phyloP scores from a whole-genome alignment of 805 yeast species.

The Saccharomyces kudriavzevii region DNA sequence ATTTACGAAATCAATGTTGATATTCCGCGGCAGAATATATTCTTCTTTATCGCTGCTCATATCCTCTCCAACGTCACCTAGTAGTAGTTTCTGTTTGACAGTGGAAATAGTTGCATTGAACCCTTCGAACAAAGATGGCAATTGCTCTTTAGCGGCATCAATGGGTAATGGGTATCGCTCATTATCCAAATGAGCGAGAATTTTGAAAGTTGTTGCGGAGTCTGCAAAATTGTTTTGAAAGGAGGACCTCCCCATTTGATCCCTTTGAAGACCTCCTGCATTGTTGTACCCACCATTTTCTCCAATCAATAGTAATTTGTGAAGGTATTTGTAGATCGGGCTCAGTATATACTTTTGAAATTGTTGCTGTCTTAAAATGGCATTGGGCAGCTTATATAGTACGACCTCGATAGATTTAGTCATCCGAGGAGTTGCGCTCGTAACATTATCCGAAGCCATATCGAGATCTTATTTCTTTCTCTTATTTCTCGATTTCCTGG shows the following conservation, averaged over 20 bases:
- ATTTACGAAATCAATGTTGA: neutral
- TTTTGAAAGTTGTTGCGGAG: constrained; percentile 39
- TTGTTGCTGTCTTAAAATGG: neutral
- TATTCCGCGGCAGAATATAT: neutral
- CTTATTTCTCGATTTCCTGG: neutral
- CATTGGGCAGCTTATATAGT: neutral
- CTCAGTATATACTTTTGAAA: neutral
- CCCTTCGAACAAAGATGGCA: constrained; percentile 61
- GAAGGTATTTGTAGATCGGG: neutral
- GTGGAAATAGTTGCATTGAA: constrained; percentile 52
- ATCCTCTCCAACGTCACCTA: neutral
- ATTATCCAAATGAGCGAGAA: constrained; percentile 41
- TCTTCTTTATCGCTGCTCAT: neutral
- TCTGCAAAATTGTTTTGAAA: constrained; percentile 32
- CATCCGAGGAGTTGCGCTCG: neutral
- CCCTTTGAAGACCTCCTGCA: neutral
- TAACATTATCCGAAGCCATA: neutral
- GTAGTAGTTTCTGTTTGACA: constrained; percentile 11
- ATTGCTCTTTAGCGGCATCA: constrained; percentile 39
- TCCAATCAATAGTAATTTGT: constrained; percentile 17
- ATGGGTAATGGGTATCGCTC: constrained; percentile 30
- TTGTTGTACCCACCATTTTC: constrained; percentile 11
- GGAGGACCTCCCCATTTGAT: constrained; percentile 7
- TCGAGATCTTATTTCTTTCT: neutral
- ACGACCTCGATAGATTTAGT: neutral